Conservation (phyloP, 2,329 filamentous ascomycete species). For the Fusarium aywerte region DNA sequence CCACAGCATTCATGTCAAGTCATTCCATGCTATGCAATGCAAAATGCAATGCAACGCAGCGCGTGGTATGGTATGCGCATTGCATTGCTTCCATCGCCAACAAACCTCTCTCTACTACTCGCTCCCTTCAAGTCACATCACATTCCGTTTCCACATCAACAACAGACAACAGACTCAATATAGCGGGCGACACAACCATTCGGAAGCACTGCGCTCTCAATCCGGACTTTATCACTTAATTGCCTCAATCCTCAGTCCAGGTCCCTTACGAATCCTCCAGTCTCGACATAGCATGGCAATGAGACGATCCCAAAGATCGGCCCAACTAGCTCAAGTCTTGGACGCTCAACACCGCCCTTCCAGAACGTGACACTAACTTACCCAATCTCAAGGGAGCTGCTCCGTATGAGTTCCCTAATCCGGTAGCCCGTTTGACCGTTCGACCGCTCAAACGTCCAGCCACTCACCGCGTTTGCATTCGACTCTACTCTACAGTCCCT, state of each 20-base stretch:
- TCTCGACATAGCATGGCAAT: slow-evolving; percentile 6
- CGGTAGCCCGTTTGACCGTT: slow-evolving; percentile 25
- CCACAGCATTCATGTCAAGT: neutral
- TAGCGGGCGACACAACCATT: slow-evolving; percentile 11
- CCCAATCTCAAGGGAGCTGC: slow-evolving; percentile 3
- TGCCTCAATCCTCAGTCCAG: slow-evolving; percentile 9
- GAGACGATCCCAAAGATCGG: slow-evolving; percentile 27
- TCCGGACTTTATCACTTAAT: slow-evolving; percentile 10
- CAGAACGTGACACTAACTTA: slow-evolving; percentile 26
- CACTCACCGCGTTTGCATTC: slow-evolving; percentile 11
- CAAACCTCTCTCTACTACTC: neutral
- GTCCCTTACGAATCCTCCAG: slow-evolving; percentile 3
- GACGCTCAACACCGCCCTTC: slow-evolving; percentile 36
- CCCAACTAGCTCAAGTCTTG: slow-evolving; percentile 16
- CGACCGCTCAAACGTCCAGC: slow-evolving; percentile 19
- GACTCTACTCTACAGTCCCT: neutral
- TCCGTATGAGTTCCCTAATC: slow-evolving; percentile 30
- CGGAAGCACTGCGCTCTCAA: neutral
- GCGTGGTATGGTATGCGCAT: slow-evolving; percentile 8
- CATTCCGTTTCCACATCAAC: slow-evolving; percentile 39
- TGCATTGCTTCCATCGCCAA: slow-evolving; percentile 6
- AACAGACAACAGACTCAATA: slow-evolving; percentile 8
- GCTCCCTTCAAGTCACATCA: slow-evolving; percentile 24
- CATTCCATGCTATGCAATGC: slow-evolving; percentile 4
- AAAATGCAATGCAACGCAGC: slow-evolving; percentile 15